Percentiles rank a stretch among this genome's conserved stretches.
phyloP scores from a whole-genome alignment of 2,329 filamentous ascomycete genomes.

The Colletotrichum trifolii region DNA sequence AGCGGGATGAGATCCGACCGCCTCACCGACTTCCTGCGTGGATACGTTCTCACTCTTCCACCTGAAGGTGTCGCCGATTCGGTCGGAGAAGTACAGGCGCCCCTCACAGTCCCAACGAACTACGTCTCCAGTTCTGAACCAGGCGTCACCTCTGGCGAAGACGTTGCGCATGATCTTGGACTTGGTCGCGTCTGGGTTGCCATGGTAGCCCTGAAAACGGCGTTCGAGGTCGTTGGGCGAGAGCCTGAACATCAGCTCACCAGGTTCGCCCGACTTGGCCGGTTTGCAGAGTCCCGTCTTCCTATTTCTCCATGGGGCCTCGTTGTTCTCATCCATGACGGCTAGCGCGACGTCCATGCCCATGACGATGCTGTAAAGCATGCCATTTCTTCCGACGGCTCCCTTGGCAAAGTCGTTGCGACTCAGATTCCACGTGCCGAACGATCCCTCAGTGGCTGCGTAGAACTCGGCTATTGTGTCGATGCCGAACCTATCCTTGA shows the following conservation, averaged over 20 bases:
- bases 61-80: slow-evolving; percentile 81
- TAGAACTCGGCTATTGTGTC: slow-evolving; percentile 84
- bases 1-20: slow-evolving; percentile 72
- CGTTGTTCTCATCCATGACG: slow-evolving; percentile 76
- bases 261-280: slow-evolving; percentile 70
- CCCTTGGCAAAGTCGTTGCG: slow-evolving; percentile 80
- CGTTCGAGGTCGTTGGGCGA: slow-evolving; percentile 71
- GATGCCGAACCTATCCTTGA: slow-evolving; percentile 84
- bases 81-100: slow-evolving; percentile 82
- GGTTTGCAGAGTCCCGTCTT: slow-evolving; percentile 75
- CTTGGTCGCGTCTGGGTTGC: slow-evolving; percentile 75
- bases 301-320: slow-evolving; percentile 74
- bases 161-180: slow-evolving; percentile 81
- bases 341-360: slow-evolving; percentile 67
- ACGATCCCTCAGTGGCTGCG: slow-evolving; percentile 78
- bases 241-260: slow-evolving; percentile 80
- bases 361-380: slow-evolving; percentile 67
- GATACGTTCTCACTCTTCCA: slow-evolving; percentile 90
- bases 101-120: slow-evolving; percentile 78
- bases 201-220: slow-evolving; percentile 85
- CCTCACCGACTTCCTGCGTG: slow-evolving; percentile 83
- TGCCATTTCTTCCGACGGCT: slow-evolving; percentile 80
- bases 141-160: slow-evolving; percentile 80
- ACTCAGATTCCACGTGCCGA: slow-evolving; percentile 78
- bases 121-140: slow-evolving; percentile 87